Conservation (phyloP, 768 basidiomycete species). For the Psilocybe cubensis region DNA sequence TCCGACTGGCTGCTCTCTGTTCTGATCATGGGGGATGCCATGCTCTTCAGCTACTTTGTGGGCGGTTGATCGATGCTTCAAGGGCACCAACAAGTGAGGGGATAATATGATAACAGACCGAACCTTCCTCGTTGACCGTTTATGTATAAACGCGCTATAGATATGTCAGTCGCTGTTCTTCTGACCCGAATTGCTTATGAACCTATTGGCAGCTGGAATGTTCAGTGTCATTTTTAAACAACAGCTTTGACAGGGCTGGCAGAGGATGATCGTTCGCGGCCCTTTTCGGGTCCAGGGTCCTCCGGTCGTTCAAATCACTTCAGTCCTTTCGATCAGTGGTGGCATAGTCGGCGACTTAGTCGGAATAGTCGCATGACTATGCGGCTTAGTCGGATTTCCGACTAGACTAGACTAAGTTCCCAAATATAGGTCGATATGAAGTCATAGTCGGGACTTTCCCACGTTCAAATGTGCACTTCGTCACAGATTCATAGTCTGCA, state of each 20-base stretch:
- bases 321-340: too few species aligned
- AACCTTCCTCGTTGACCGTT: neutral
- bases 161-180: neutral
- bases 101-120: neutral
- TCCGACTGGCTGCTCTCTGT: neutral
- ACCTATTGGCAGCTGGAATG: slow-evolving; percentile 10
- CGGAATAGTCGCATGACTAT: too few species aligned
- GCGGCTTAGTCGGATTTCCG: too few species aligned
- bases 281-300: too few species aligned
- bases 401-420: too few species aligned
- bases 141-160: neutral
- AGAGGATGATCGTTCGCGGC: too few species aligned
- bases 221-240: slow-evolving; percentile 9
- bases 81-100: neutral
- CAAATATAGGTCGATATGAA: too few species aligned
- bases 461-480: too few species aligned
- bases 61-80: neutral
- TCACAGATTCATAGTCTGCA: too few species aligned
- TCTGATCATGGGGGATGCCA: neutral
- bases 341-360: too few species aligned
- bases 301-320: too few species aligned
- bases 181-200: neutral
- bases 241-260: neutral
- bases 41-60: neutral
- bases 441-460: too few species aligned